Evolutionary conservation across 2,329 filamentous ascomycete species (phyloP).

Genomic region (Ceratocystis variospora): DNA sequence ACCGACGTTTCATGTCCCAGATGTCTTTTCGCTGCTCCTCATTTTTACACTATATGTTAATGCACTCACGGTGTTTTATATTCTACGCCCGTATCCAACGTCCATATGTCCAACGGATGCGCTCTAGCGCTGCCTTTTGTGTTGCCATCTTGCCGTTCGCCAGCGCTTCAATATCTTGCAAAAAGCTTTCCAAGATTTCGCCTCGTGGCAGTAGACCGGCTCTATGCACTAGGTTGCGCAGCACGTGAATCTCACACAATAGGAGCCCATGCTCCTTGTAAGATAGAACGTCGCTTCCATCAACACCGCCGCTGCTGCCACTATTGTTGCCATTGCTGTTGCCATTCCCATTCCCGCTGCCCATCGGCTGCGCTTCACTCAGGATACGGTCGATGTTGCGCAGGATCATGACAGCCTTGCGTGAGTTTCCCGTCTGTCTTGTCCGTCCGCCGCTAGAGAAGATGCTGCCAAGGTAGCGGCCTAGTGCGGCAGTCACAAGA

Average conservation of each 20-base stretch:
- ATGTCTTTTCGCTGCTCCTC: not conserved
- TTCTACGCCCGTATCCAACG: constrained; percentile 46
- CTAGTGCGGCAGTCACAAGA: constrained; percentile 63
- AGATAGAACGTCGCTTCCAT: constrained; percentile 52
- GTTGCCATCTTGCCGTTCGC: constrained; percentile 66
- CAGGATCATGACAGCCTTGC: constrained; percentile 61
- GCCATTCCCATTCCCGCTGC: not conserved
- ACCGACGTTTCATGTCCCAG: not conserved
- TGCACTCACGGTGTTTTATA: not conserved
- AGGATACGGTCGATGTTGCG: constrained; percentile 79
- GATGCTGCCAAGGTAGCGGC: constrained; percentile 55
- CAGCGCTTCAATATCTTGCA: constrained; percentile 76
- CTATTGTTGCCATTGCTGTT: not conserved
- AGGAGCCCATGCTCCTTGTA: constrained; percentile 90
- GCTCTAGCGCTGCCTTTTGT: constrained; percentile 65
- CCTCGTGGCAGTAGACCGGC: constrained; percentile 49
- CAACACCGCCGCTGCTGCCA: not conserved
- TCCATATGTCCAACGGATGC: constrained; percentile 82
- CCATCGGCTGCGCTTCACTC: constrained; percentile 49
- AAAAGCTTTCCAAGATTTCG: constrained; percentile 67
- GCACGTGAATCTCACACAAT: constrained; percentile 74
- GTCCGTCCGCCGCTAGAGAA: constrained; percentile 51
- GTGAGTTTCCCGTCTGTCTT: constrained; percentile 48
- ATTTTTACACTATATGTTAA: not conserved
- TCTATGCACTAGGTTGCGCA: constrained; percentile 51